Percentiles rank a stretch among this genome's conserved stretches.
phyloP scores from a whole-genome alignment of 768 basidiomycete species.

The Suillus alpinus region DNA sequence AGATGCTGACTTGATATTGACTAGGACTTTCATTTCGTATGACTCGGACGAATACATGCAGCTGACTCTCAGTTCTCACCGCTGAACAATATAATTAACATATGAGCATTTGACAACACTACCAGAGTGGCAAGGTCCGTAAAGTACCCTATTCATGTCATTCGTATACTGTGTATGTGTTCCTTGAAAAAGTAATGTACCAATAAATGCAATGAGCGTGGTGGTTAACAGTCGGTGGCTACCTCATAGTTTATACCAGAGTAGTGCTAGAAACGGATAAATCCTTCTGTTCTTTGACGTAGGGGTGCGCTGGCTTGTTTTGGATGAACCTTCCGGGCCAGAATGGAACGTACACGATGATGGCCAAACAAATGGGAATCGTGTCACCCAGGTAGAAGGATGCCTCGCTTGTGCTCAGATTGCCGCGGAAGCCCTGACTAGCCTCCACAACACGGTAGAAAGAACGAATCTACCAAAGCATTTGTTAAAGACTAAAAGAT shows the following conservation, averaged over 20 bases:
- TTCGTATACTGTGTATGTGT: background rate
- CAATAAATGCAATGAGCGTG: background rate
- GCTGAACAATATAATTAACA: background rate
- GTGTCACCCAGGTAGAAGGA: slow-evolving; percentile 71
- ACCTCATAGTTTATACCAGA: background rate
- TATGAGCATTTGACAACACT: background rate
- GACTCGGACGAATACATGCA: too few species aligned
- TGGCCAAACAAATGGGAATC: slow-evolving; percentile 61
- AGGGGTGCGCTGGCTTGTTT: background rate
- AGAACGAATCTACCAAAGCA: slow-evolving; percentile 53
- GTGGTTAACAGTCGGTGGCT: too few species aligned
- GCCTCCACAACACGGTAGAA: slow-evolving; percentile 61
- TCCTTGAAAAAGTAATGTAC: background rate
- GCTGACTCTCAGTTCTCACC: background rate
- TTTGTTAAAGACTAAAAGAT: background rate
- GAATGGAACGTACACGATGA: slow-evolving; percentile 51
- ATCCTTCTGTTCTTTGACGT: background rate
- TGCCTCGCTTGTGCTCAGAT: slow-evolving; percentile 54
- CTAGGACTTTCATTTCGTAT: background rate
- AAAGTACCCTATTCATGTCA: background rate
- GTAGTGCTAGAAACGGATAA: background rate
- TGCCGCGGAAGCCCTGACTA: slow-evolving; percentile 61
- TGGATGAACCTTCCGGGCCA: slow-evolving; percentile 64
- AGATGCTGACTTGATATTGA: background rate
- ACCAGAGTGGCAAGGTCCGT: background rate